Percentiles rank a stretch among this genome's conserved stretches.
Evolutionary conservation across 2,329 filamentous ascomycete genomes (phyloP).

Genomic region (Gaeumannomyces sp.): DNA sequence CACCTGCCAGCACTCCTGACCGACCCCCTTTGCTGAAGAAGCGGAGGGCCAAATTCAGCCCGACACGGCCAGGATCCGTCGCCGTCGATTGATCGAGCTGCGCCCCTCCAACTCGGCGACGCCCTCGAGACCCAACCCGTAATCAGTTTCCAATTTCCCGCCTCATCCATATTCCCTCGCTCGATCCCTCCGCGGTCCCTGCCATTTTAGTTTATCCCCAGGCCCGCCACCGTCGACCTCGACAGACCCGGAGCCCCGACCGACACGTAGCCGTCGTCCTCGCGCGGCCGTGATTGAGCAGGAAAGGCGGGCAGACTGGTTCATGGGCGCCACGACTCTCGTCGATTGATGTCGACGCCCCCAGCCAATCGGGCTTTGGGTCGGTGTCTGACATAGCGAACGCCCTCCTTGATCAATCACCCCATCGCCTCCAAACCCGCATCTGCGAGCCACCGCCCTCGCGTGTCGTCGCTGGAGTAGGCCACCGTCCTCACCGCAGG

Average conservation of each 20-base stretch:
- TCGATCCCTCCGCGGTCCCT: not conserved
- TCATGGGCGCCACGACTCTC: not conserved
- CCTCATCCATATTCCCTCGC: constrained; percentile 1
- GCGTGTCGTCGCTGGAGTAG: not conserved
- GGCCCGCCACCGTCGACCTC: not conserved
- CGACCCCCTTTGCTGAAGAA: constrained; percentile 2
- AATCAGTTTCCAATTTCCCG: not conserved
- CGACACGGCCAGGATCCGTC: constrained; percentile 4
- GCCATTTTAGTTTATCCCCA: not conserved
- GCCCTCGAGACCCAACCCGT: constrained; percentile 7
- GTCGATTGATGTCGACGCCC: constrained; percentile 6
- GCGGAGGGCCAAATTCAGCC: constrained; percentile 5
- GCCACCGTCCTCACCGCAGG: not conserved
- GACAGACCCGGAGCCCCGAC: not conserved
- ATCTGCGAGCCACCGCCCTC: not conserved
- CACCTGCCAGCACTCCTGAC: constrained; percentile 9
- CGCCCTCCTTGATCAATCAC: not conserved
- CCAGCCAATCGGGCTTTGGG: constrained; percentile 7
- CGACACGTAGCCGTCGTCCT: not conserved
- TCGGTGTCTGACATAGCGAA: constrained; percentile 2
- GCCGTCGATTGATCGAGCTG: not conserved
- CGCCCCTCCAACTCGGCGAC: constrained; percentile 5
- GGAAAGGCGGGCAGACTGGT: not conserved
- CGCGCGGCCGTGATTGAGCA: not conserved
- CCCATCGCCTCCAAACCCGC: not conserved